Conservation (phyloP, 2,329 filamentous ascomycete species). For the Colletotrichum euphorbiae region DNA sequence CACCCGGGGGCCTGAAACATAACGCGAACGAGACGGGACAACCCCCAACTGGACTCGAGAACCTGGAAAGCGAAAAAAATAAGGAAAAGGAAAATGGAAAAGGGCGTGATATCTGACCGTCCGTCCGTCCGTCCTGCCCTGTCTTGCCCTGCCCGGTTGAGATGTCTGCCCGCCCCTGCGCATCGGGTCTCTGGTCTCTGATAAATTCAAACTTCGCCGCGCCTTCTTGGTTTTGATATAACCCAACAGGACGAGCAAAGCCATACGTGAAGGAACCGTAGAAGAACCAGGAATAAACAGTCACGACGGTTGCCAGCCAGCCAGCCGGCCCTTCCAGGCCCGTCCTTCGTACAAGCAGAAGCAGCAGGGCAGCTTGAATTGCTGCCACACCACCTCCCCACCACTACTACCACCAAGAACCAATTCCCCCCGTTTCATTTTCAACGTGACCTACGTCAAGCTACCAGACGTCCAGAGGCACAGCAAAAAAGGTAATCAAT, state of each 20-base stretch:
- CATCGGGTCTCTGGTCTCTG: neutral
- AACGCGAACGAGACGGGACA: too few relatives aligned
- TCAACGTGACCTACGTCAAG: neutral
- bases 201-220: too few relatives aligned
- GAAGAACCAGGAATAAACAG: too few relatives aligned
- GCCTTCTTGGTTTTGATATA: neutral
- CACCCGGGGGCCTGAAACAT: too few relatives aligned
- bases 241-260: neutral
- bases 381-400: too few relatives aligned
- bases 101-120: constrained; percentile 6
- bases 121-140: neutral
- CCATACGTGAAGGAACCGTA: too few relatives aligned
- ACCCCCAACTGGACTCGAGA: too few relatives aligned
- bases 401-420: neutral
- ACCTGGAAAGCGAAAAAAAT: too few relatives aligned
- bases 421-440: constrained; percentile 5
- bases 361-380: too few relatives aligned
- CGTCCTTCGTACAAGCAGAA: too few relatives aligned
- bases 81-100: neutral
- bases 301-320: too few relatives aligned
- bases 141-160: neutral
- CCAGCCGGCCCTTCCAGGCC: too few relatives aligned
- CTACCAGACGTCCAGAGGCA: neutral
- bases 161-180: neutral
- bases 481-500: constrained; percentile 1